phyloP scores from a whole-genome alignment of 148 eudicot species.

The Silene uniflora region DNA sequence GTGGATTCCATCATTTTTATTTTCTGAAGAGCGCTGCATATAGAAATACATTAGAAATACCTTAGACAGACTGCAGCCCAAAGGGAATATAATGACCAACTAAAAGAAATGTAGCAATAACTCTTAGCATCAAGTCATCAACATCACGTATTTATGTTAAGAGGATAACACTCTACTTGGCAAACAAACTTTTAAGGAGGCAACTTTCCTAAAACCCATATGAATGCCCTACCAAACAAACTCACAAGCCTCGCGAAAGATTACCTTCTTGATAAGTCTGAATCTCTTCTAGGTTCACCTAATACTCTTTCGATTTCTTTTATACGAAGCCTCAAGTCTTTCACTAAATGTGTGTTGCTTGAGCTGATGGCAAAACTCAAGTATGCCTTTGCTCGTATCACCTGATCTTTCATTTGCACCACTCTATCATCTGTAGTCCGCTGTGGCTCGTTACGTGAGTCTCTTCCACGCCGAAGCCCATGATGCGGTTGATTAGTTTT shows the following conservation, averaged over 20 bases:
- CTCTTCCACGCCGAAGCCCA: constrained; percentile 23
- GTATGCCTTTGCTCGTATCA: constrained; percentile 84
- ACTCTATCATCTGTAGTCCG: constrained; percentile 50
- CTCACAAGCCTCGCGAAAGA: neutral
- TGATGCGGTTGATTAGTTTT: constrained; percentile 24
- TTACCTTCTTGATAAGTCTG: constrained; percentile 67
- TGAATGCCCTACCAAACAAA: neutral
- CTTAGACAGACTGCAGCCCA: neutral
- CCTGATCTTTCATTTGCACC: constrained; percentile 77
- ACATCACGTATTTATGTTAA: neutral
- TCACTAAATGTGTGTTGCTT: constrained; percentile 62
- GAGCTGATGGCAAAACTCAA: constrained; percentile 54
- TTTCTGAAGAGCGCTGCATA: constrained; percentile 62
- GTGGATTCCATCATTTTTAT: constrained; percentile 65
- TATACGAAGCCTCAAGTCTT: constrained; percentile 69
- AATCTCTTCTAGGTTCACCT: constrained; percentile 58
- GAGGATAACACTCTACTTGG: neutral
- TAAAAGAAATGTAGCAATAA: neutral
- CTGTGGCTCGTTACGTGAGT: constrained; percentile 23
- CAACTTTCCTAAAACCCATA: neutral
- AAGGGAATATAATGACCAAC: neutral
- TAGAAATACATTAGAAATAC: constrained; percentile 3
- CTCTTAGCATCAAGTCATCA: neutral
- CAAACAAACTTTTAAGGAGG: neutral
- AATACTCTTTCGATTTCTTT: constrained; percentile 70